Base-by-base conservation (phyloP, 2,329 filamentous ascomycete species). In the Daldinia sp. region DNA sequence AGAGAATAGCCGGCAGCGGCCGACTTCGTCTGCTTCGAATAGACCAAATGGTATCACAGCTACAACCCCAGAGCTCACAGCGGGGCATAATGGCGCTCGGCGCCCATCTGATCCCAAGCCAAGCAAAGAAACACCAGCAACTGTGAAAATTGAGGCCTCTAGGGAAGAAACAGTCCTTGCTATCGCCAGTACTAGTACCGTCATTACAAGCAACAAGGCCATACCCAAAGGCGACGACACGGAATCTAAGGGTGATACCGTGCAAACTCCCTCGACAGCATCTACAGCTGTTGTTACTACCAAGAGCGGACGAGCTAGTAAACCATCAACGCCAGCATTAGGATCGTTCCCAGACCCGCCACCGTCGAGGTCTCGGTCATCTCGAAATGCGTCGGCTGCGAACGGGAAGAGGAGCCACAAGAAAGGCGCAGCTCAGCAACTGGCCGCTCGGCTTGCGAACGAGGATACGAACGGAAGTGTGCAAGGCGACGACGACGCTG, bases 271-370 rank as follows among this genome's bases (percentile, higher is more conserved):
- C 54, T 76, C 79, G 9, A 58, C 67, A 26, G 79, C 80, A 39
- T 78, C 80, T 39, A 79, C 79, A 37, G 76, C 79, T 0, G 81
- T 84, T 1, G 82, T 88, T 12, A 83, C 81, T 55, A 90, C 88
- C 1, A 91, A 91, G 79, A 90, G 88, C 68, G 89, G 89, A 2
- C 83, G 89, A 63, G 87, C 89, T 10, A 90, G 88, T 77, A 91
- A 91, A 76, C 89, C 88, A 1, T 90, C 88, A 3, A 91, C 89
- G 1, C 89, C 89, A 13, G 87, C 88, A 2, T 74, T 90, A 56
- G 83, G 85, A 4, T 86, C 83, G 2, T 89, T 90, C 71, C 85
- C 88, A 39, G 89, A 91, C 57, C 82, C 84, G 2, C 78, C 83
- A 1, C 72, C 73, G 9, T 82, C 33, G 2, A 35, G 88, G 61